phyloP scores from a whole-genome alignment of 306 rosid species.

The Carpinus fangiana region DNA sequence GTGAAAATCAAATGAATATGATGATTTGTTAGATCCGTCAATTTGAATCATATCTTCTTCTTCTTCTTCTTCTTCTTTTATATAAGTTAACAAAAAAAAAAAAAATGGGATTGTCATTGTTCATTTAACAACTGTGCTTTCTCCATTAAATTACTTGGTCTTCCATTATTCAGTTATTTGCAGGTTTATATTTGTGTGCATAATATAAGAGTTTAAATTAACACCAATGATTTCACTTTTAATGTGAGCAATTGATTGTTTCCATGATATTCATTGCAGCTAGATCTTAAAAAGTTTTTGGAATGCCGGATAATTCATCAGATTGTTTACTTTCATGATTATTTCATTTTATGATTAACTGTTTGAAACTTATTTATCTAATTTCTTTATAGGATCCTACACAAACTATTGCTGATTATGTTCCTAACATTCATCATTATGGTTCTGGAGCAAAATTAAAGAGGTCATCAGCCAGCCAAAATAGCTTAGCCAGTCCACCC shows the following conservation, averaged over 20 bases:
- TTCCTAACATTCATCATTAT: constrained; percentile 49
- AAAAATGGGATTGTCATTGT: not conserved
- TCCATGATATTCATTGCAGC: not conserved
- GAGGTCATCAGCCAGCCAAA: constrained; percentile 56
- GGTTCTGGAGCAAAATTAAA: constrained; percentile 92
- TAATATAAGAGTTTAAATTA: not conserved
- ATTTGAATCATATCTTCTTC: not conserved
- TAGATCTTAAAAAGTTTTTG: not conserved
- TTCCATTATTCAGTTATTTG: not conserved
- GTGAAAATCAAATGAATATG: not conserved
- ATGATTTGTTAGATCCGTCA: not conserved
- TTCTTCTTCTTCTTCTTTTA: not conserved
- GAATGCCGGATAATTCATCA: not conserved
- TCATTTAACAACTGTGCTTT: not conserved
- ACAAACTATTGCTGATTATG: constrained; percentile 45
- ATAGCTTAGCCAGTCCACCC: constrained; percentile 35
- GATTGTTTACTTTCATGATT: not conserved
- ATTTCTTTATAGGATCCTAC: constrained; percentile 47
- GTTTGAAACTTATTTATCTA: constrained; percentile 15
- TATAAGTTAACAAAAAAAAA: not conserved
- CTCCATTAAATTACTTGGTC: not conserved
- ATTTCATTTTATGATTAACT: constrained; percentile 14
- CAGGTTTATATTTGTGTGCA: not conserved
- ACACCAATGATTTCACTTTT: not conserved
- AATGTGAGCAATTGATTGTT: not conserved